A percentile compares a stretch with the other conserved stretches of the same genome.
Evolutionary conservation across 169 alveolate species (phyloP).

Genomic region (Plasmodium blacklocki): DNA sequence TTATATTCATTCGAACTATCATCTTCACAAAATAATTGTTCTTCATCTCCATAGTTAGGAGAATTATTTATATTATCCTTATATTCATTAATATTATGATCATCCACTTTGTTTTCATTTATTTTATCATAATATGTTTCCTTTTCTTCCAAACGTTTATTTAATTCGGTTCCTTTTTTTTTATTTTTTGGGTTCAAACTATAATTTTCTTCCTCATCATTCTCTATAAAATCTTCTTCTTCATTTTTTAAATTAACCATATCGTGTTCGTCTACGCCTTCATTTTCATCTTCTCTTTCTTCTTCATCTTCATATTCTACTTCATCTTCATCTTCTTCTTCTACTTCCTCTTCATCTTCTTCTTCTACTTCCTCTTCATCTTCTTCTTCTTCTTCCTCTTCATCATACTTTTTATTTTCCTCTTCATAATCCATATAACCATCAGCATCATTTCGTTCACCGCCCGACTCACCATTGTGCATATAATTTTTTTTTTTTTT

Average conservation of each 20-base stretch:
- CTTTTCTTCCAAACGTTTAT: no score
- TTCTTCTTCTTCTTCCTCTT: conserved; percentile 9
- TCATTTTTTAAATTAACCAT: neutral
- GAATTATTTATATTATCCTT: no score
- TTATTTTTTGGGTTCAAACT: neutral
- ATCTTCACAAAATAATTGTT: no score
- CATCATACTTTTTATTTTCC: conserved; percentile 6
- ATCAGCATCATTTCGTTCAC: neutral
- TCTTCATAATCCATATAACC: neutral
- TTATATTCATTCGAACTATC: no score
- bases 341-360: neutral
- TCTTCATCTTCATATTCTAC: neutral
- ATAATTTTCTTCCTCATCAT: neutral
- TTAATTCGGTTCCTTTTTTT: no score
- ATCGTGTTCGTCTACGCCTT: neutral
- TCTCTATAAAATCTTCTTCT: neutral
- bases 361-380: neutral
- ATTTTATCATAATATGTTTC: no score
- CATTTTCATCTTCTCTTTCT: neutral
- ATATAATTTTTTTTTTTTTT: neutral
- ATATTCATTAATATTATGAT: no score
- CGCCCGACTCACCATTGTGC: neutral
- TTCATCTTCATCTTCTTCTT: neutral
- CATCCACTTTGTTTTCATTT: no score
- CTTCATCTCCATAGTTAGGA: no score